Evolutionary conservation across 2,329 filamentous ascomycete species (phyloP).

Genomic region (Aspergillus proliferans): DNA sequence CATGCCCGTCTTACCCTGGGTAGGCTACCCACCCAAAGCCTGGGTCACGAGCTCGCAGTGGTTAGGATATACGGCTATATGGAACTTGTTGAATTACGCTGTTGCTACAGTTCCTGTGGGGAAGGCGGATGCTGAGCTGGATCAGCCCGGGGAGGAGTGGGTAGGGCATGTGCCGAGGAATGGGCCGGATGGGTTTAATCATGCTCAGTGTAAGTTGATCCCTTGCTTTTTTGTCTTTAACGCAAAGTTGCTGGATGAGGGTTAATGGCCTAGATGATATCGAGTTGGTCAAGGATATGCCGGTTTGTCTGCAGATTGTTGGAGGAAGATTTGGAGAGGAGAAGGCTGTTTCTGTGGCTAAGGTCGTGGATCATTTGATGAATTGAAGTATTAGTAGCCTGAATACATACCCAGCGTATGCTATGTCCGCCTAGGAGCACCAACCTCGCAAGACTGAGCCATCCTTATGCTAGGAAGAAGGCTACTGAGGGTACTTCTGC

Average conservation of each 20-base stretch:
- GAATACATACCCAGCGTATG: too few species aligned
- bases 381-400: neutral
- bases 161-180: constrained; percentile 31
- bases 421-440: too few species aligned
- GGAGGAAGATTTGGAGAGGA: constrained; percentile 29
- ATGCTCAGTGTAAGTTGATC: constrained; percentile 22
- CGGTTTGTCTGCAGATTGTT: constrained; percentile 28
- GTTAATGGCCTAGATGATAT: constrained; percentile 18
- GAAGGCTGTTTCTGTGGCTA: constrained; percentile 24
- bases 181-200: constrained; percentile 44
- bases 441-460: too few species aligned
- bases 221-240: neutral
- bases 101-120: constrained; percentile 36
- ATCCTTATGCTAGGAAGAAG: too few species aligned
- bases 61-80: constrained; percentile 29
- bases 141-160: constrained; percentile 30
- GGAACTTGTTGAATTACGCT: constrained; percentile 32
- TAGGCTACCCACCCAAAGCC: constrained; percentile 21
- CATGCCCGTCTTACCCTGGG: constrained; percentile 23
- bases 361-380: constrained; percentile 22
- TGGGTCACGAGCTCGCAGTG: constrained; percentile 28
- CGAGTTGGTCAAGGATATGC: constrained; percentile 25
- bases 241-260: too few species aligned
- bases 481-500: too few species aligned
- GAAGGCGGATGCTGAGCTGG: constrained; percentile 32